phyloP scores from a whole-genome alignment of 1,284 basidiomycete species.

The Melanopsichium pennsylvanicum region DNA sequence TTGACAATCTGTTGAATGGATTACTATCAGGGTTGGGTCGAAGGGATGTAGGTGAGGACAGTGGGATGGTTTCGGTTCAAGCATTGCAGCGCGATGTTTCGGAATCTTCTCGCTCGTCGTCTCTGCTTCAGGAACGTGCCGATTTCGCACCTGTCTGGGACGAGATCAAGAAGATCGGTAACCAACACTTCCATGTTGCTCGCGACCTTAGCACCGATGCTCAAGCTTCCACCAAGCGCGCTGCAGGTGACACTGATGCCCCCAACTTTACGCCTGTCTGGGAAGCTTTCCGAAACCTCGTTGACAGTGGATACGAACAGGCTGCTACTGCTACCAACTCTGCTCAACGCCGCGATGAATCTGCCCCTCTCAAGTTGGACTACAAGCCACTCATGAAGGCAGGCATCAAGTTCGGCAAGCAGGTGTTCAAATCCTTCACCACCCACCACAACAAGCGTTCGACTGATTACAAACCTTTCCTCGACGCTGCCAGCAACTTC shows the following conservation, averaged over 20 bases:
- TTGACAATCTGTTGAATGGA: constrained; percentile 52
- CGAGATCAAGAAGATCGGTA: constrained; percentile 48
- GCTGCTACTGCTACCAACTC: constrained; percentile 9
- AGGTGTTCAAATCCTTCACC: constrained; percentile 44
- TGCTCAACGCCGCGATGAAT: constrained; percentile 22
- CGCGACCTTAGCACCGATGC: constrained; percentile 7
- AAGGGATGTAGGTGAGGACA: constrained; percentile 13
- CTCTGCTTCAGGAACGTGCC: constrained; percentile 28
- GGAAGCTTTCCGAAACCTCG: constrained; percentile 49
- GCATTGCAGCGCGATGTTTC: constrained; percentile 20
- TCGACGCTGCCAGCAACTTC: constrained; percentile 71
- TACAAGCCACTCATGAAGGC: constrained; percentile 48
- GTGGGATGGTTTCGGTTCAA: constrained; percentile 16
- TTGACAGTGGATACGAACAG: constrained; percentile 43
- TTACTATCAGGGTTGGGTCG: constrained; percentile 33
- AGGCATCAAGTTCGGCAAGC: constrained; percentile 28
- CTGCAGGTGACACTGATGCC: constrained; percentile 9
- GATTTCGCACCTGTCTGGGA: constrained; percentile 51
- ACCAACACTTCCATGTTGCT: constrained; percentile 38
- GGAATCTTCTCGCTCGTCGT: constrained; percentile 2
- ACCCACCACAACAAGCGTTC: constrained; percentile 37
- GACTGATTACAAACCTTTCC: constrained; percentile 74
- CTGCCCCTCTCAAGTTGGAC: constrained; percentile 28
- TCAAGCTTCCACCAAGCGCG: constrained; percentile 19
- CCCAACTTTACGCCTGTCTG: constrained; percentile 48